Percentiles rank a stretch among this genome's conserved stretches.
These are phyloP conservation scores for Pharnaceum exiguum DNA, from an alignment of 148 eudicot genomes.

Conservation along the genomic window DNA sequence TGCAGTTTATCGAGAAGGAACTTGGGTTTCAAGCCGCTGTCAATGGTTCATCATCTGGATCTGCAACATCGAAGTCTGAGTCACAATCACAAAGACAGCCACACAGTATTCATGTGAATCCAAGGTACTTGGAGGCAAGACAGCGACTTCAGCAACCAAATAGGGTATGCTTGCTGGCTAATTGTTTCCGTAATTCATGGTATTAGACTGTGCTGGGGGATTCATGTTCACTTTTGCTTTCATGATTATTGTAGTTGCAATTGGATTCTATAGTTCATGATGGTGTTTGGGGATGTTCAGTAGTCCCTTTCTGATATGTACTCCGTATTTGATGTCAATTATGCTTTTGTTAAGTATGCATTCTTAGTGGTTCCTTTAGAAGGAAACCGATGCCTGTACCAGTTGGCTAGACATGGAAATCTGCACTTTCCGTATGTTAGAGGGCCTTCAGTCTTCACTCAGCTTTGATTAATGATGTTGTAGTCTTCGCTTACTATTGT, in stretches of 20 bases:
- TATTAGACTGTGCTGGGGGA: background rate
- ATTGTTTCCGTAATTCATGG: background rate
- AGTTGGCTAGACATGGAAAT: too few species aligned
- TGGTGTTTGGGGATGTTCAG: background rate
- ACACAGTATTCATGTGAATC: slow-evolving; percentile 91
- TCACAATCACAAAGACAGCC: slow-evolving; percentile 66
- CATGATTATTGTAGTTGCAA: background rate
- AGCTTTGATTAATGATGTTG: too few species aligned
- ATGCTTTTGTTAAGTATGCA: too few species aligned
- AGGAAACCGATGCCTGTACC: too few species aligned
- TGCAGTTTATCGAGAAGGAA: slow-evolving; percentile 87
- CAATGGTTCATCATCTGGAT: slow-evolving; percentile 67
- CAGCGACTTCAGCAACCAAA: slow-evolving; percentile 78
- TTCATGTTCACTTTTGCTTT: background rate
- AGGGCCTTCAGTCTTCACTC: too few species aligned
- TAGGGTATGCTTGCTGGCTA: slow-evolving; percentile 43
- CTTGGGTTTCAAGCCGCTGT: slow-evolving; percentile 58
- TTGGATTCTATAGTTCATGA: background rate
- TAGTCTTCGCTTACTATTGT: too few species aligned
- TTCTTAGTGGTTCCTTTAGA: too few species aligned
- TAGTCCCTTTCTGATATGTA: background rate
- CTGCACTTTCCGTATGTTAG: too few species aligned
- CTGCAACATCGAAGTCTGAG: slow-evolving; percentile 50
- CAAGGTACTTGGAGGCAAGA: slow-evolving; percentile 91
- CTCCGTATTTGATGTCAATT: background rate